Base-by-base conservation (phyloP, 805 yeast genomes). In the Metschnikowia henanensis region DNA sequence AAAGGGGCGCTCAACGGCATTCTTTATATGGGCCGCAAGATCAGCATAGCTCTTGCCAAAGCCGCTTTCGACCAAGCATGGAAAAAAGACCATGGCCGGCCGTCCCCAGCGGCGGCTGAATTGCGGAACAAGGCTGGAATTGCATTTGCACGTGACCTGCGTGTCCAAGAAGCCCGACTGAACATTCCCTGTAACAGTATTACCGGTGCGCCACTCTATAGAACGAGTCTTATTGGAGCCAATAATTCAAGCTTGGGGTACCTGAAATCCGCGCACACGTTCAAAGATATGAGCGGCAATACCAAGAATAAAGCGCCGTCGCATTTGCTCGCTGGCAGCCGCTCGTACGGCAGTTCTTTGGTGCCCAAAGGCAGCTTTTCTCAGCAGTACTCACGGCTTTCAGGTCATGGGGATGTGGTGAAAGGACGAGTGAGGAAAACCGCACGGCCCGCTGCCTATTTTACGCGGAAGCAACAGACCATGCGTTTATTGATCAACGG, bases 11-110 rank as follows among this genome's bases (percentile, higher is more conserved):
- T 87, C 50, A 77, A 88, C 59, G 94, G 91, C 23, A 77, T 84
- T 1, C 77, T 76, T 20, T 92, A 75, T 64, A 88, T 86, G 74
- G 96, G 95, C 2, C 73, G 84, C 20, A 79, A 75, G 41, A 62
- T 92, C 28, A 69, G 71, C 2, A 65, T 92, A 8, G 80, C 75
- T 40, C 60, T 66, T 35, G 97, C 97, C 3, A 81, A 81, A 0
- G 69, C 68, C 34, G 85, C 66, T 62, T 55, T 65, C 35, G 35
- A 47, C 9, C 67, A 66, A 19, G 57, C 63, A 16, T 76, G 83
- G 83, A 61, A 64, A 23, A 58, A 61, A 35, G 83, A 82, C 49
- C 47, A 61, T 23, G 63, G 60, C 10, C 61, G 76, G 33, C 76
- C 76, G 30, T 43, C 55, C 2, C 60, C 61, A 9, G 50, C 59